These are phyloP conservation scores for Phialemonium atrogriseum DNA, from an alignment of 2,329 filamentous ascomycete species.

Conservation along the genomic window DNA sequence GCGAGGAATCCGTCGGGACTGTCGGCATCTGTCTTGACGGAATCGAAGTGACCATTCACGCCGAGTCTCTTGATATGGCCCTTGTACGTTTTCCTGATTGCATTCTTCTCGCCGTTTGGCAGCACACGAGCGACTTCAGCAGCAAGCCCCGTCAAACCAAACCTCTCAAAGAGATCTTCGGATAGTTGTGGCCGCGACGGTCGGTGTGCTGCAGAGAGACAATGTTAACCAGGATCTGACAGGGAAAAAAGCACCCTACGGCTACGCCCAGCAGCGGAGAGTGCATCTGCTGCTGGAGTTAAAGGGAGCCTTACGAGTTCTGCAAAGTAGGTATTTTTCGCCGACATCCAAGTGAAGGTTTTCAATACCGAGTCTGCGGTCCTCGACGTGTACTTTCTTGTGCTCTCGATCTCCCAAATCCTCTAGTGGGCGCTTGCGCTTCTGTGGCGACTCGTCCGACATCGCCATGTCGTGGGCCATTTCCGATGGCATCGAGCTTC, in stretches of 20 bases:
- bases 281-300: slow-evolving; percentile 16
- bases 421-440: slow-evolving; percentile 53
- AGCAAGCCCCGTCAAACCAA: slow-evolving; percentile 47
- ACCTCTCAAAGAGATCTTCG: slow-evolving; percentile 52
- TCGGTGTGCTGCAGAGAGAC: slow-evolving; percentile 36
- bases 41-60: slow-evolving; percentile 54
- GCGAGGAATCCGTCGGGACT: slow-evolving; percentile 43
- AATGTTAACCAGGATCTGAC: slow-evolving; percentile 14
- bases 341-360: slow-evolving; percentile 59
- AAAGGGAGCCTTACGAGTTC: slow-evolving; percentile 56
- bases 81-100: slow-evolving; percentile 60
- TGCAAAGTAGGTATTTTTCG: slow-evolving; percentile 59
- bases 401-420: slow-evolving; percentile 47
- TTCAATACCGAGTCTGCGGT: slow-evolving; percentile 52
- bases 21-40: slow-evolving; percentile 44
- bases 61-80: slow-evolving; percentile 58
- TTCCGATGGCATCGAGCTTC: slow-evolving; percentile 37
- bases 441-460: slow-evolving; percentile 46
- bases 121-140: slow-evolving; percentile 55
- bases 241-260: slow-evolving; percentile 1
- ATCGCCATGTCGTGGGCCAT: slow-evolving; percentile 32
- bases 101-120: slow-evolving; percentile 59
- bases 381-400: slow-evolving; percentile 57
- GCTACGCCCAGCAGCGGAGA: too few species aligned
- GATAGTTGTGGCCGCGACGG: slow-evolving; percentile 38